phyloP scores from a whole-genome alignment of 257 asterid species.

The Paulownia fortunei region DNA sequence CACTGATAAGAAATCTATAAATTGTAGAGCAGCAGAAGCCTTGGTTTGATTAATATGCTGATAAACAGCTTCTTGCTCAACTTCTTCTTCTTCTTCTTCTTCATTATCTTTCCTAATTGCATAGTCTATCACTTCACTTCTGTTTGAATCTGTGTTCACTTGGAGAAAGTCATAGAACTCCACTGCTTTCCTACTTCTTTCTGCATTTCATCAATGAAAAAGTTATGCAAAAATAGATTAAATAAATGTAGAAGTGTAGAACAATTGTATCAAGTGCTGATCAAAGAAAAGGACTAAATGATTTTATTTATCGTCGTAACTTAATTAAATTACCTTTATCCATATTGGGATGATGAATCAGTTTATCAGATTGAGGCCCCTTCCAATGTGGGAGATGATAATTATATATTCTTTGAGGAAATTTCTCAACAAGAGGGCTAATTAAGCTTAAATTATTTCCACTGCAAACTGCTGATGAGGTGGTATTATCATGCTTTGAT shows the following conservation, averaged over 20 bases:
- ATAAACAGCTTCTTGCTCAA: constrained; percentile 41
- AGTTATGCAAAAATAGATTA: no score
- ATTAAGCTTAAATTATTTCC: constrained; percentile 12
- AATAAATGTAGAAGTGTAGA: no score
- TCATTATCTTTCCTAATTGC: constrained; percentile 41
- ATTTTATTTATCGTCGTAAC: no score
- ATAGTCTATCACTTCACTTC: constrained; percentile 59
- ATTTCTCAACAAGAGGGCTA: constrained; percentile 27
- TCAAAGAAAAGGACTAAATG: no score
- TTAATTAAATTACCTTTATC: constrained; percentile 33
- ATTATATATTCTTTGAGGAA: constrained; percentile 18
- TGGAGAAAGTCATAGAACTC: constrained; percentile 64
- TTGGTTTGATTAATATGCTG: neutral
- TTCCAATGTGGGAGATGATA: constrained; percentile 22
- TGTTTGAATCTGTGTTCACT: constrained; percentile 64
- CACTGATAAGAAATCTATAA: constrained; percentile 49
- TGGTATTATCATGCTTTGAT: constrained; percentile 14
- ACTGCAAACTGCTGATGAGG: neutral
- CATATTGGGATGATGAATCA: constrained; percentile 12
- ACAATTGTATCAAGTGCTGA: no score
- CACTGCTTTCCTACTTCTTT: constrained; percentile 39
- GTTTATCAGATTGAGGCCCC: constrained; percentile 33
- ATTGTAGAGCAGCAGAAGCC: constrained; percentile 22
- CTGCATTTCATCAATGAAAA: constrained; percentile 36
- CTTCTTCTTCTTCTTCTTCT: constrained; percentile 41